phyloP scores from a whole-genome alignment of 2,329 filamentous ascomycete species.

The Penicillium italicum region DNA sequence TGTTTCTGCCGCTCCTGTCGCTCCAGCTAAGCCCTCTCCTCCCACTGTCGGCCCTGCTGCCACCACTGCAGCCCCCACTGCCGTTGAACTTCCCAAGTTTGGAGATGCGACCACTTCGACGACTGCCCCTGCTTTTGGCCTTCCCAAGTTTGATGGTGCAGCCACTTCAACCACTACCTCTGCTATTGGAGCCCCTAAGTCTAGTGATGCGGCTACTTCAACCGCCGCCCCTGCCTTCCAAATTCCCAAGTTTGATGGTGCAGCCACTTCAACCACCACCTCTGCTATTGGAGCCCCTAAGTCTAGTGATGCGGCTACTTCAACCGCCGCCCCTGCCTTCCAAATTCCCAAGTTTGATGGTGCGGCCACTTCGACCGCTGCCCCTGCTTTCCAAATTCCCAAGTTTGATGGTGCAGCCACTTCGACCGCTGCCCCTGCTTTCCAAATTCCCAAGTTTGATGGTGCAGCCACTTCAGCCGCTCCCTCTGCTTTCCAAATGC shows the following conservation, averaged over 20 bases:
- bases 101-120: background rate
- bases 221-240: background rate
- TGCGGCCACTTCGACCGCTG: constrained; percentile 15
- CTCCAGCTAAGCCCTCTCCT: background rate
- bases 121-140: background rate
- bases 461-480: background rate
- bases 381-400: constrained; percentile 4
- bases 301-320: constrained; percentile 22
- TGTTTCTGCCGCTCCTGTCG: background rate
- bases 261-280: background rate
- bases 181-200: constrained; percentile 29
- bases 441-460: background rate
- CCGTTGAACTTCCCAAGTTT: background rate
- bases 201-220: constrained; percentile 16
- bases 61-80: background rate
- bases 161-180: background rate
- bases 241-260: background rate
- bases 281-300: constrained; percentile 25
- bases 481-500: constrained; percentile 13
- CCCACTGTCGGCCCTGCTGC: background rate
- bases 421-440: constrained; percentile 2
- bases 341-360: background rate
- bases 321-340: background rate
- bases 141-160: background rate
- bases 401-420: background rate